Percentiles rank a stretch among this genome's conserved stretches.
These are phyloP conservation scores for Trichophyton verrucosum DNA, from an alignment of 2,329 filamentous ascomycete genomes.

Conservation along the genomic window DNA sequence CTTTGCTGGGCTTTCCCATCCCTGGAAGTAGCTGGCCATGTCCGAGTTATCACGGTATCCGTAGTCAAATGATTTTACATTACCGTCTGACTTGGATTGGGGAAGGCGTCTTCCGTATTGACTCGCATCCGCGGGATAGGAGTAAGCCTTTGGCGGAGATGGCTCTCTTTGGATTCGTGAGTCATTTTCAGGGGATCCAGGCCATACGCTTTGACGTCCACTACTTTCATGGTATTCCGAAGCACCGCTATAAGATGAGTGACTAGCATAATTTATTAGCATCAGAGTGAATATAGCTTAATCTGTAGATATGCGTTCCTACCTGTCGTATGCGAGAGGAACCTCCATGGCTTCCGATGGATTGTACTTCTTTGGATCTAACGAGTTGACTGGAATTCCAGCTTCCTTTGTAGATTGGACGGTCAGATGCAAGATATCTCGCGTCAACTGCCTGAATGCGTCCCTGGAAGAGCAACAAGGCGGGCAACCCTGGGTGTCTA, in stretches of 20 bases:
- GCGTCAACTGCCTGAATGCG: conserved; percentile 13
- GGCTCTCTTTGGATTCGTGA: conserved; percentile 5
- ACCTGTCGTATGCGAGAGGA: conserved; percentile 22
- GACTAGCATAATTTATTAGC: conserved; percentile 8
- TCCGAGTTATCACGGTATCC: neutral
- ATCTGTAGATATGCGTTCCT: conserved; percentile 11
- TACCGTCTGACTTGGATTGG: conserved; percentile 16
- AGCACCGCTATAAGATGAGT: conserved; percentile 19
- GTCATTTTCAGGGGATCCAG: conserved; percentile 15
- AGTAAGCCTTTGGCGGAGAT: conserved; percentile 14
- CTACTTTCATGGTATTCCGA: conserved; percentile 18
- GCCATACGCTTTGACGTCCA: conserved; percentile 17
- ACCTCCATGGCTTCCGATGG: conserved; percentile 17
- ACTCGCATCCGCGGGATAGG: conserved; percentile 13
- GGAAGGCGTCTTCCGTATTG: conserved; percentile 12
- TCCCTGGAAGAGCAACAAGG: conserved; percentile 9
- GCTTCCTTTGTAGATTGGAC: conserved; percentile 7
- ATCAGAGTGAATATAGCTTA: neutral
- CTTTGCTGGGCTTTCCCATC: conserved; percentile 6
- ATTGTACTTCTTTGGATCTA: conserved; percentile 14
- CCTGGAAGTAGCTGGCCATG: conserved; percentile 6
- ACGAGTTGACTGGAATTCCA: conserved; percentile 2
- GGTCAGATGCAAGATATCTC: conserved; percentile 14
- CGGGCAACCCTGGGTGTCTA: neutral
- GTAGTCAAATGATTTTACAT: conserved; percentile 13